Evolutionary conservation across 345 rosid genomes (phyloP).

Genomic region (Eucalyptus viminalis): DNA sequence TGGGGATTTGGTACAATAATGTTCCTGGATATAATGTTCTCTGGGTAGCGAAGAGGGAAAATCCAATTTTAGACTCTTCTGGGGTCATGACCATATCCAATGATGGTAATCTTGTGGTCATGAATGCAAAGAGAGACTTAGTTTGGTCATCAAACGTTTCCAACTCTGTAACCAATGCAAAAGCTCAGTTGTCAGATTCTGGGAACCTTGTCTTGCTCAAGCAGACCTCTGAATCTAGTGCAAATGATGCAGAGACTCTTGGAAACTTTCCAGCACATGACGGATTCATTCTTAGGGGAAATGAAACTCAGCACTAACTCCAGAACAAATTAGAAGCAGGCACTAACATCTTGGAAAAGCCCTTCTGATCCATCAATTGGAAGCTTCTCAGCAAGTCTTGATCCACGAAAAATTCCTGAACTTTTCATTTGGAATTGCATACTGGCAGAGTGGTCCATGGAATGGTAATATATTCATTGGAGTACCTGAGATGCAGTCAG

Average conservation of each 20-base stretch:
- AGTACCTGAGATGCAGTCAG: not conserved
- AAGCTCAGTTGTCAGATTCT: slow-evolving; percentile 21
- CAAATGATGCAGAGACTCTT: slow-evolving; percentile 4
- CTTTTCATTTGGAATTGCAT: slow-evolving; percentile 24
- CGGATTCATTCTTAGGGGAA: slow-evolving; percentile 2
- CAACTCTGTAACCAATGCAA: not conserved
- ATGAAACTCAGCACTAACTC: slow-evolving; percentile 24
- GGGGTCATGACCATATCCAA: slow-evolving; percentile 22
- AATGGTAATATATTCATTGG: slow-evolving; percentile 20
- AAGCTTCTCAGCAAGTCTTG: not conserved
- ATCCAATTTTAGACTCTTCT: slow-evolving; percentile 28
- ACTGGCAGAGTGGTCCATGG: slow-evolving; percentile 44
- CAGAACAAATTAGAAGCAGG: not conserved
- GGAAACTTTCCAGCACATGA: slow-evolving; percentile 50
- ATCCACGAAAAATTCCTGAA: slow-evolving; percentile 9
- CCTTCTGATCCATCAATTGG: slow-evolving; percentile 18
- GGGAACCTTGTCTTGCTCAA: slow-evolving; percentile 42
- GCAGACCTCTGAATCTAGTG: not conserved
- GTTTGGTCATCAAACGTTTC: slow-evolving; percentile 48
- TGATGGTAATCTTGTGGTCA: slow-evolving; percentile 37
- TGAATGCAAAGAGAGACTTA: not conserved
- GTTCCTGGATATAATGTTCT: slow-evolving; percentile 7
- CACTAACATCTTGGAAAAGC: slow-evolving; percentile 14
- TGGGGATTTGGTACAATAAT: slow-evolving; percentile 42
- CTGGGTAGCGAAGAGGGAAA: slow-evolving; percentile 48